Evolutionary conservation across 768 basidiomycete species (phyloP), one percentile per base, ranked within the genome.

Genomic region (Cyclocybe aegerita): DNA sequence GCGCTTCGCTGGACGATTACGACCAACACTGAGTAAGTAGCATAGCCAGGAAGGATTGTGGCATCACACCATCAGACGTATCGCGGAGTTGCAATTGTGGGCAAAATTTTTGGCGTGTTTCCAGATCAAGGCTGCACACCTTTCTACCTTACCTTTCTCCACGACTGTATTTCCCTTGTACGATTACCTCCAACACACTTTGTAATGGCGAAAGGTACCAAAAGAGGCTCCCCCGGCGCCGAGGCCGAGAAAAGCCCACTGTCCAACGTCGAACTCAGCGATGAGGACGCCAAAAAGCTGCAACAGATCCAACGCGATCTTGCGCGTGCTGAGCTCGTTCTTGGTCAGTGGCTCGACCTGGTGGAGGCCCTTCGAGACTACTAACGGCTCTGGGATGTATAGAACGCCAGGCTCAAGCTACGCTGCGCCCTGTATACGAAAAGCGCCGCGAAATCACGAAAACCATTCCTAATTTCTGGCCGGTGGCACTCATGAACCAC

Each of bases 401-500:
- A 91, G 90, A 92, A 65, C 84, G 83, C 52, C 77, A 78, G 55
- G 79, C 81, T 31, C 77, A 85, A 59, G 65, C 76, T 50, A 76
- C 76, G 47, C 69, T 90, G 50, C 61, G 66, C 11, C 80, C 86
- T 34, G 80, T 82, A 17, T 92, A 85, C 60, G 79, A 84, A 64
- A 84, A 80, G 68, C 83, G 91, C 58, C 86, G 90, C 43, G 75
- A 74, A 52, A 69, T 85, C 39, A 68, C 81, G 41, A 86, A 85
- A 68, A 66, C 68, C 17, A 90, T 93, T 63, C 67, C 78, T 48
- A 86, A 85, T 63, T 93, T 93, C 72, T 93, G 91, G 91, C 81
- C 88, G n/a, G 79, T 88, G 53, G 88, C 90, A 38, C 73, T 93
- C 60, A 80, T 90, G 81, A 88, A 90, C 72, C 74, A 90, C 68